These are phyloP conservation scores for Annulohypoxylon moriforme DNA, from an alignment of 495 filamentous ascomycete species.

Conservation along the genomic window DNA sequence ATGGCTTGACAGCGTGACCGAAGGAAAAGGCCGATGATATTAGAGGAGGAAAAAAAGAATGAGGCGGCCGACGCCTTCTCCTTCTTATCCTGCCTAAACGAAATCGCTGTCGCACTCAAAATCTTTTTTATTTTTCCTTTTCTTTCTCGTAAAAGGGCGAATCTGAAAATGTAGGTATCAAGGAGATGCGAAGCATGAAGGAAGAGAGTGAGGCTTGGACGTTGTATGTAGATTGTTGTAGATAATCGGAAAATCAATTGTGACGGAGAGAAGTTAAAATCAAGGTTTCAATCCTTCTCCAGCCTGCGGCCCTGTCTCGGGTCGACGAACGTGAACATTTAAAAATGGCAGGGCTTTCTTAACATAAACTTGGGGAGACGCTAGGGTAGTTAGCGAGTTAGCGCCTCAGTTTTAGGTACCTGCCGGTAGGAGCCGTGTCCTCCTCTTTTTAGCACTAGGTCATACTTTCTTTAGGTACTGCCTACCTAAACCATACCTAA, in stretches of 20 bases:
- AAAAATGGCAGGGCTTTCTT: constrained; percentile 37
- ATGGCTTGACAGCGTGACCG: constrained; percentile 30
- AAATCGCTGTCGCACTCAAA: constrained; percentile 14
- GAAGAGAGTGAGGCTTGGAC: constrained; percentile 21
- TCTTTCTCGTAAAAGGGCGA: constrained; percentile 12
- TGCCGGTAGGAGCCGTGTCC: constrained; percentile 40
- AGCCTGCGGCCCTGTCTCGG: constrained; percentile 28
- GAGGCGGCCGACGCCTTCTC: constrained; percentile 23
- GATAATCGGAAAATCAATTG: constrained; percentile 25
- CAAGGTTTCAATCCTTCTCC: constrained; percentile 39
- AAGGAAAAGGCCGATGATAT: background rate
- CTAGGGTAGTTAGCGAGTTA: constrained; percentile 39
- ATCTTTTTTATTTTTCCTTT: background rate
- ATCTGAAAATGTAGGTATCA: constrained; percentile 1
- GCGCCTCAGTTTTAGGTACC: constrained; percentile 37
- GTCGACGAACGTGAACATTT: constrained; percentile 29
- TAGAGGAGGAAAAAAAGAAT: constrained; percentile 10
- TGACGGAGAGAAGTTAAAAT: constrained; percentile 33
- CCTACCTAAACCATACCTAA: background rate
- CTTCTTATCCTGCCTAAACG: background rate
- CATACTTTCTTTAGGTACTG: background rate
- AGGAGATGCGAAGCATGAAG: constrained; percentile 20
- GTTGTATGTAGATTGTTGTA: constrained; percentile 16
- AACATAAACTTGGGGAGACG: constrained; percentile 32
- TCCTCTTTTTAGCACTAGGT: constrained; percentile 23